phyloP scores from a whole-genome alignment of 2,329 filamentous ascomycete species.

The Onygenales sp. region DNA sequence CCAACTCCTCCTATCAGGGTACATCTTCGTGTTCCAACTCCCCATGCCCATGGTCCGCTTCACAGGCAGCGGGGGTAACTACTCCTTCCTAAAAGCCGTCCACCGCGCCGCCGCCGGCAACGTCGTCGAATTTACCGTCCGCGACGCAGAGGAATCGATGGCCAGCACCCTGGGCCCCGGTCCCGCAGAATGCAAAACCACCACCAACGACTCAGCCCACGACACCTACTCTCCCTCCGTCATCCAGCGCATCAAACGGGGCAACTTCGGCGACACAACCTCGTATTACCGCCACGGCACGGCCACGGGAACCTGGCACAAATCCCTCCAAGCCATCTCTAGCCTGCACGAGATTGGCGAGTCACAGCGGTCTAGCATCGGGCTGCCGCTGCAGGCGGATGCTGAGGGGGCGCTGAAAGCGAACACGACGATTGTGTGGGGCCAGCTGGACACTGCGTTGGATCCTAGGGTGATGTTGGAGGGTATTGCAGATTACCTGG shows the following conservation, averaged over 20 bases:
- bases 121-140: conserved; percentile 20
- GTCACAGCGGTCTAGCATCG: conserved; percentile 25
- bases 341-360: conserved; percentile 35
- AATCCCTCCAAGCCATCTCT: conserved; percentile 41
- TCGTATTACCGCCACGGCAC: conserved; percentile 46
- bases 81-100: conserved; percentile 35
- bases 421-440: conserved; percentile 45
- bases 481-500: conserved; percentile 44
- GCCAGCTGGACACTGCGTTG: conserved; percentile 43
- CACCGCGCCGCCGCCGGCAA: conserved; percentile 31
- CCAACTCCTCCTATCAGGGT: conserved; percentile 43
- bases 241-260: conserved; percentile 25
- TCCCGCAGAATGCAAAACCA: conserved; percentile 31
- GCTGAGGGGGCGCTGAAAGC: conserved; percentile 41
- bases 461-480: conserved; percentile 41
- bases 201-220: conserved; percentile 19
- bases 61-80: conserved; percentile 41
- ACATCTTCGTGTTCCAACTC: conserved; percentile 46
- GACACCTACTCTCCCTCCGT: conserved; percentile 33
- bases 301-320: conserved; percentile 38
- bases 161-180: conserved; percentile 45
- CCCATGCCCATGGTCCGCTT: conserved; percentile 36
- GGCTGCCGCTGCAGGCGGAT: conserved; percentile 35
- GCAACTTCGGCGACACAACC: conserved; percentile 43
- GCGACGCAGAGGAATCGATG: conserved; percentile 37